These are phyloP conservation scores for Colletotrichum simmondsii DNA, from an alignment of 2,329 filamentous ascomycete genomes.

Conservation along the genomic window DNA sequence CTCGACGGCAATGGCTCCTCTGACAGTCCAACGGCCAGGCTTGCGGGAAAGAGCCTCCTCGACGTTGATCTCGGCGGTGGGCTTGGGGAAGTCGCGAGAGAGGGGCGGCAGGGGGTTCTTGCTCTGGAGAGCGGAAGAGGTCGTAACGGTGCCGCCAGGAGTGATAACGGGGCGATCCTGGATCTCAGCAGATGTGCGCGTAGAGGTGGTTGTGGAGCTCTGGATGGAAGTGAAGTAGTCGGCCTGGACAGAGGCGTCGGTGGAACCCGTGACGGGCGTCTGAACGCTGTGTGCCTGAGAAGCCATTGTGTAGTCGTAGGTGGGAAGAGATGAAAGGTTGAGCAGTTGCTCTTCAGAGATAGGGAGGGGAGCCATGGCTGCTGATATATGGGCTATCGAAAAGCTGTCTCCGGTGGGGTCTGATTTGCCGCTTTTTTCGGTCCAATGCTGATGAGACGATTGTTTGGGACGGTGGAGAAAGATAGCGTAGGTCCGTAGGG, in stretches of 20 bases:
- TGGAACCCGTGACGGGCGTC: conserved; percentile 25
- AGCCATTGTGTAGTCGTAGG: conserved; percentile 32
- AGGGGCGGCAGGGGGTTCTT: conserved; percentile 48
- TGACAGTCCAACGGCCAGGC: conserved; percentile 55
- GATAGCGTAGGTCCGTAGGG: background rate
- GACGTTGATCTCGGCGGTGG: conserved; percentile 51
- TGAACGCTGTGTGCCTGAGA: conserved; percentile 4
- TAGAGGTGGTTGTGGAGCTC: conserved; percentile 29
- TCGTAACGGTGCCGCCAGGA: conserved; percentile 26
- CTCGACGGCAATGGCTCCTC: conserved; percentile 47
- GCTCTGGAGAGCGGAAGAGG: conserved; percentile 7
- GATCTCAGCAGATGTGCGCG: conserved; percentile 23
- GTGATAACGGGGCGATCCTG: background rate
- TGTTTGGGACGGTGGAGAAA: conserved; percentile 24
- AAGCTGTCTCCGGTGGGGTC: conserved; percentile 13
- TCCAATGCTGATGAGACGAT: conserved; percentile 28
- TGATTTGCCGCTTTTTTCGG: conserved; percentile 13
- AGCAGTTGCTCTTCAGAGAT: conserved; percentile 36
- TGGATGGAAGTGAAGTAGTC: conserved; percentile 25
- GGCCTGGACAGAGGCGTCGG: conserved; percentile 17
- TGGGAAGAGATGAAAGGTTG: conserved; percentile 37
- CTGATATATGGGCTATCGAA: conserved; percentile 6
- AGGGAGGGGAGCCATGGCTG: conserved; percentile 25
- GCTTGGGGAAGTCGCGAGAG: conserved; percentile 53
- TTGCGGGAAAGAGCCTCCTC: conserved; percentile 54